These are phyloP conservation scores for Tolypocladium tundrense DNA, from an alignment of 2,329 filamentous ascomycete genomes.

Conservation along the genomic window DNA sequence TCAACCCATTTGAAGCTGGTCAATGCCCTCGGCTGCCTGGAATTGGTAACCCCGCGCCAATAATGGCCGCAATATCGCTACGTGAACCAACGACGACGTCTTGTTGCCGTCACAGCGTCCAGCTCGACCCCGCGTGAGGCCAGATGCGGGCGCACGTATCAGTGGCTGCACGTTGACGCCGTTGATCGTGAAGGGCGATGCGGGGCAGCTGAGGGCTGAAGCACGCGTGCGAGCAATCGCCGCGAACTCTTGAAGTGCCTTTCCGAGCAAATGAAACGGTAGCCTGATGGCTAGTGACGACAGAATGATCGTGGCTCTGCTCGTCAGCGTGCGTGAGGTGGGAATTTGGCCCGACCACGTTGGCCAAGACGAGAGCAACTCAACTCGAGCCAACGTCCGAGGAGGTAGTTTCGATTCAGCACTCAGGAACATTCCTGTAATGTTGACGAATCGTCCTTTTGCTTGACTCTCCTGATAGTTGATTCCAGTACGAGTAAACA, in stretches of 20 bases:
- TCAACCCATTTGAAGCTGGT: neutral
- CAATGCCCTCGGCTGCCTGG: neutral
- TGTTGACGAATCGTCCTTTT: too few relatives aligned
- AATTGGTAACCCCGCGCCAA: neutral
- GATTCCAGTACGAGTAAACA: too few relatives aligned
- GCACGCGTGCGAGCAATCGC: neutral
- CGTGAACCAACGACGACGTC: neutral
- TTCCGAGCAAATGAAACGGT: neutral
- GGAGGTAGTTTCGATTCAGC: too few relatives aligned
- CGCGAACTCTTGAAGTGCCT: neutral
- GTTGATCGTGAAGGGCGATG: neutral
- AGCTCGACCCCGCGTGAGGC: neutral
- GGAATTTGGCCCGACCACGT: neutral
- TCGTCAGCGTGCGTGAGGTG: neutral
- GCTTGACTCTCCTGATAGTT: too few relatives aligned
- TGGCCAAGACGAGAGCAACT: neutral
- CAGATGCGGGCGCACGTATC: neutral
- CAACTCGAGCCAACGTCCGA: too few relatives aligned
- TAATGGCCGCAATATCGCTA: neutral
- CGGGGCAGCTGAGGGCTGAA: neutral
- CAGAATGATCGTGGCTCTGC: neutral
- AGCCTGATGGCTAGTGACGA: neutral
- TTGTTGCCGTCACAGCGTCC: neutral
- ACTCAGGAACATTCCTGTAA: too few relatives aligned
- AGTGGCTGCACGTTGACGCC: neutral